Evolutionary conservation across 2,329 filamentous ascomycete genomes (phyloP), one percentile per base, ranked within the genome.

Genomic region (Epichloe hybrida): DNA sequence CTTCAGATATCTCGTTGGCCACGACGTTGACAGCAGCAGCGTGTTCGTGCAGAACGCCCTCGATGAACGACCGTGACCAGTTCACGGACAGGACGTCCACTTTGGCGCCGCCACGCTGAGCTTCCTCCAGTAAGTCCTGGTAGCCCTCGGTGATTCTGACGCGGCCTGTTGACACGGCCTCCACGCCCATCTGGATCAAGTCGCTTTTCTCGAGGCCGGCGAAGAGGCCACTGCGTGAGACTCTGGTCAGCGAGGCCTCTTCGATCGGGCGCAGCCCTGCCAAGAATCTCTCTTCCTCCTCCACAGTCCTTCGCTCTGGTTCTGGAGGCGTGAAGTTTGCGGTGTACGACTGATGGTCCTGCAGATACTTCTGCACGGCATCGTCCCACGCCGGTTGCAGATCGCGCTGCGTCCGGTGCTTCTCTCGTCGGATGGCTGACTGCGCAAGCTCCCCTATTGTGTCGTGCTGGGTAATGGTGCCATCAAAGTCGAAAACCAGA

Each of bases 401-500:
- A 40, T 70, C 62, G 34, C 54, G 52, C 39, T 62, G 60, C 34
- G 50, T 57, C 49, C 53, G 54, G 6, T 53, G 52, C 20, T 58
- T 55, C 50, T 68, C 64, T 51, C 63, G 62, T 20, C 54, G 56
- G 42, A 76, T 68, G 49, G 71, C 72, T 23, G 67, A 67, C n/a
- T 65, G 56, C 44, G 70, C 74, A 4, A 81, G 68, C 40, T 68
- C 62, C 50, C 63, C 61, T 40, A 80, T 74, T 40, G 76, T 79
- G 63, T 81, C 77, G 34, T 69, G 53, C 12, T 66, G 63, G 17
- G 77, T 80, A 55, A 81, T 78, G 15, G 77, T 81, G 53, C 75
- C 75, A 62, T 81, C 77, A 60, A 81, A 81, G 58, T 81, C 77
- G 20, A 81, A 68, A 37, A 80, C 61, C 40, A 81, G 64, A 54